Evolutionary conservation across 768 basidiomycete genomes (phyloP), one percentile per base, ranked within the genome.

Genomic region (Mycena floridula): DNA sequence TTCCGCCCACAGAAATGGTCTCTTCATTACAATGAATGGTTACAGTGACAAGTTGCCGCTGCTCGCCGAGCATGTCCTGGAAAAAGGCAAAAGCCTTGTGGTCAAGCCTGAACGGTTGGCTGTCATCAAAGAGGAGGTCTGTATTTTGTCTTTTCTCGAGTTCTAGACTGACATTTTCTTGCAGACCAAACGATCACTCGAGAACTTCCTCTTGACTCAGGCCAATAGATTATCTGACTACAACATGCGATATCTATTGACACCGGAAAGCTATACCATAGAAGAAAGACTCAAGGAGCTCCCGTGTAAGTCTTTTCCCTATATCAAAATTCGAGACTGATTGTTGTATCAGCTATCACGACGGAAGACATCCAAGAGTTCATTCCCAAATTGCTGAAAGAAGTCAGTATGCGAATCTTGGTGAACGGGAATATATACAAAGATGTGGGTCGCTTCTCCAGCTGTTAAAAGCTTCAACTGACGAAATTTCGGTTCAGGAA

Each of bases 11-110:
- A 68, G 72, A 2, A 81, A 81, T 11, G 88, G 89, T 2, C 59
- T 96, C 39, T 76, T 69, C 32, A 62, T 96, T 37, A 68, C 73
- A 3, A 68, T 90, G 43, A 75, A 71, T 37, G 96, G 96, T 5
- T 98, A 96, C 66, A 94, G 92, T 57, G 93, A 98, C 65, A 97
- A 95, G 63, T 69, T 90, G 50, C 67, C 78, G 6, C 79, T 86
- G 2, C 74, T 98, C 28, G 73, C 82, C 5, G 67, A 82, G 54
- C 73, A 82, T 48, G 77, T 97, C 42, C 59, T 94, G 36, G 77
- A 82, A 49, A 81, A 79, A 52, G 68, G 85, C 49, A 84, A 77
- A 59, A 66, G 65, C 21, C 66, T 92, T 40, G 66, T 74, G 51
- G 70, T 94, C 23, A 71, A 79, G 52, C 66, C 76, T n/a, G 77